phyloP scores from a whole-genome alignment of 1,284 basidiomycete species.

The Exobasidium cylindrosporum region DNA sequence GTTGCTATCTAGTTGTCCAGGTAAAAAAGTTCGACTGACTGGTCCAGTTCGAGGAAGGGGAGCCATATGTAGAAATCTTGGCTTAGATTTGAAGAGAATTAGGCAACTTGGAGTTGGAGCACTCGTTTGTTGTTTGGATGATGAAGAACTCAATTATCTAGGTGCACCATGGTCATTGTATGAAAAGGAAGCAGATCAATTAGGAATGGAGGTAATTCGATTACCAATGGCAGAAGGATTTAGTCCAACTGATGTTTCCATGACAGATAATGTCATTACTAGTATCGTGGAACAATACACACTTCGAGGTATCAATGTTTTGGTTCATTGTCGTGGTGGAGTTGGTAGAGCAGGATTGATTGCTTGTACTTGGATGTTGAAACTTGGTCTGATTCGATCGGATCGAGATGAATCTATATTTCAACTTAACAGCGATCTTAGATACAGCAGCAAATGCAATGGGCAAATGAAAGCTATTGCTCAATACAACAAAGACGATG shows the following conservation, averaged over 20 bases:
- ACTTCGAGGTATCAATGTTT: constrained; percentile 68
- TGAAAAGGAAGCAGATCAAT: constrained; percentile 62
- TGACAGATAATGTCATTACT: constrained; percentile 70
- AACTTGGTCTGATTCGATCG: constrained; percentile 69
- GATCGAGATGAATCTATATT: constrained; percentile 1
- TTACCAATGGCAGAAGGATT: constrained; percentile 86
- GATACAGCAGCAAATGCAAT: too few species aligned
- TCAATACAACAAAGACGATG: background rate
- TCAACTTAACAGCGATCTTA: background rate
- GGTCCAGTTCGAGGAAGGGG: constrained; percentile 77
- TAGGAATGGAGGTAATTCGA: constrained; percentile 74
- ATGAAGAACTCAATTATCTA: constrained; percentile 77
- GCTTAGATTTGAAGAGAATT: constrained; percentile 73
- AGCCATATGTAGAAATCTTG: constrained; percentile 78
- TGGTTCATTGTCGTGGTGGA: constrained; percentile 91
- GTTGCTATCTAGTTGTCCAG: constrained; percentile 85
- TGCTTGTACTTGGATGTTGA: constrained; percentile 88
- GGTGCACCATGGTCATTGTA: constrained; percentile 82
- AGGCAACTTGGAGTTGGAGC: constrained; percentile 73
- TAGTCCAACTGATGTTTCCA: constrained; percentile 74
- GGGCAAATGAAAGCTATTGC: background rate
- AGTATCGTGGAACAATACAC: constrained; percentile 73
- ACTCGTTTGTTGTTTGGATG: constrained; percentile 82
- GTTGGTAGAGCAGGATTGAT: constrained; percentile 90
- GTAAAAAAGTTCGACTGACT: constrained; percentile 85